Conservation (phyloP, 805 yeast genomes). For the Geotrichum ghanense region DNA sequence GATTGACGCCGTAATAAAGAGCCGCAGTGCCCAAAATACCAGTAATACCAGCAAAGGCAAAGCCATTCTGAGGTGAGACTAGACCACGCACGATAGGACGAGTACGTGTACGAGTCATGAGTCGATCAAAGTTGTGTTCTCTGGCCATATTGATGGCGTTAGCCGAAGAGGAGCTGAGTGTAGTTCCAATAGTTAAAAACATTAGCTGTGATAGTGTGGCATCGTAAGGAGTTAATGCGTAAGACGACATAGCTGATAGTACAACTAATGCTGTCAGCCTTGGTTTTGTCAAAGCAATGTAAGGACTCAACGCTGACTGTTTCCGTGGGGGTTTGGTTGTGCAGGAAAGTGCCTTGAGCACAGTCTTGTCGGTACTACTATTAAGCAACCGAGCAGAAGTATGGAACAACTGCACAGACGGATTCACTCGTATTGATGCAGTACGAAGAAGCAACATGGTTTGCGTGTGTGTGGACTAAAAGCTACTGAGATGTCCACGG, state of each 20-base stretch:
- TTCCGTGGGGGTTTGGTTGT: not conserved
- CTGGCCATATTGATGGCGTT: slow-evolving; percentile 96
- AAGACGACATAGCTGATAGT: slow-evolving; percentile 84
- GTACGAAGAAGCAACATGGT: no score
- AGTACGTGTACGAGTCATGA: slow-evolving; percentile 78
- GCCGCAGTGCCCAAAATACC: slow-evolving; percentile 63
- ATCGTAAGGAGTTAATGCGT: slow-evolving; percentile 80
- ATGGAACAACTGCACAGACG: not conserved
- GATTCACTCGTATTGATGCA: no score
- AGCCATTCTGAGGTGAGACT: slow-evolving; percentile 68
- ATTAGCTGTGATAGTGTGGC: slow-evolving; percentile 62
- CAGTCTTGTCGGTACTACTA: not conserved
- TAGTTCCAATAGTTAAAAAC: slow-evolving; percentile 72
- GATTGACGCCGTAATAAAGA: slow-evolving; percentile 72
- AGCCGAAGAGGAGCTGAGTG: slow-evolving; percentile 84
- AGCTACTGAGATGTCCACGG: no score
- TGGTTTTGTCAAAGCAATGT: slow-evolving; percentile 81
- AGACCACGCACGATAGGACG: slow-evolving; percentile 86
- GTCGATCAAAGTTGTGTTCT: slow-evolving; percentile 79
- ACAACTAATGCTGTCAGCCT: slow-evolving; percentile 78
- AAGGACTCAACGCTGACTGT: slow-evolving; percentile 21
- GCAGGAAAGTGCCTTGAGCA: not conserved
- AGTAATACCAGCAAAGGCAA: slow-evolving; percentile 58
- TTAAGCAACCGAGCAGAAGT: not conserved
- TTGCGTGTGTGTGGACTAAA: no score